Conservation (phyloP, 2,329 filamentous ascomycete species). For the Ceratocystis destructans region DNA sequence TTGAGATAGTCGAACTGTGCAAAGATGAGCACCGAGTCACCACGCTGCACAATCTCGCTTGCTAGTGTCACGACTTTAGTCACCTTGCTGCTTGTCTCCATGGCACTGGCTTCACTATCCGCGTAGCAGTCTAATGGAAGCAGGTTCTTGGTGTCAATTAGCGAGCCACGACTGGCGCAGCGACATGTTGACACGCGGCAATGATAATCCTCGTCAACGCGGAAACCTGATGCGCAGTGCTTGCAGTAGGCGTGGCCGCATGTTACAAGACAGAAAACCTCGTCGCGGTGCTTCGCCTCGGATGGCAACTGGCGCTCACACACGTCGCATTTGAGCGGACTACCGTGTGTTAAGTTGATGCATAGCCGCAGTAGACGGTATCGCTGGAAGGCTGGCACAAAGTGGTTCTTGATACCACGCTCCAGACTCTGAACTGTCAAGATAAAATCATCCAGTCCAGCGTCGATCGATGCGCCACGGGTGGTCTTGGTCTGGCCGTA, state of each 20-base stretch:
- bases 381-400: conserved; percentile 8
- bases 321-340: conserved; percentile 10
- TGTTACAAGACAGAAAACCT: conserved; percentile 21
- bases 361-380: conserved; percentile 9
- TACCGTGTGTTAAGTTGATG: background rate
- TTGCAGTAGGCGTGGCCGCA: conserved; percentile 24
- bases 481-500: conserved; percentile 16
- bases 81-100: conserved; percentile 20
- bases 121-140: conserved; percentile 8
- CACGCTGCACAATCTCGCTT: conserved; percentile 7
- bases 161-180: conserved; percentile 5
- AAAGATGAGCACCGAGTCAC: conserved; percentile 28
- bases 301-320: conserved; percentile 3
- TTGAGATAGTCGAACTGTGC: conserved; percentile 26
- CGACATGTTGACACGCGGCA: conserved; percentile 20
- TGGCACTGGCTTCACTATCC: background rate
- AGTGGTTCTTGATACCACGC: conserved; percentile 11
- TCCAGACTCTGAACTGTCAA: conserved; percentile 20
- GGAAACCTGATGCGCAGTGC: conserved; percentile 17
- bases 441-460: conserved; percentile 21
- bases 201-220: conserved; percentile 2
- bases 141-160: conserved; percentile 14
- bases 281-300: background rate
- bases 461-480: conserved; percentile 21
- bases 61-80: conserved; percentile 21